Evolutionary conservation across 2,329 filamentous ascomycete species (phyloP), one percentile per base, ranked within the genome.

Genomic region (Phoma sp.): DNA sequence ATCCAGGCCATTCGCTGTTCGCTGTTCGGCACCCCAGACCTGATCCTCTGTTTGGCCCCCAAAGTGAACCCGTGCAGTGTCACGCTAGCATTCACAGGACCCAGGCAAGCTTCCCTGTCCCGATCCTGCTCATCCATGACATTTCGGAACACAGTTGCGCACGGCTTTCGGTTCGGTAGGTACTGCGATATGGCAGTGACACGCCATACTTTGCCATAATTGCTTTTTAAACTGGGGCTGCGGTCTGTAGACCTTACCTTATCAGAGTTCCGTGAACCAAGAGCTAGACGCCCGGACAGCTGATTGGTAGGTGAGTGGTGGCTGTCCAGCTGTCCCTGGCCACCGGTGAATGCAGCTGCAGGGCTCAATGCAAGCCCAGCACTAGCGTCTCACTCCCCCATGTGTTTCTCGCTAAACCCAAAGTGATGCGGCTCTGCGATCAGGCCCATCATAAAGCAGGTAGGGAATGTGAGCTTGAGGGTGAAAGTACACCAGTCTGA

Each of bases 351-450:
- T 48, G 56, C 42, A 49, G 14, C 28, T 55, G 46, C 52, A 53
- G 21, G 47, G 45, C 37, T 38, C 23, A 40, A 45, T 49, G 46
- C 51, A 54, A 54, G 51, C 39, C 36, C 14, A 45, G 17, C 28
- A 33, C 34, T 54, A 40, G 45, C 28, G 7, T 20, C 32, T 53
- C 30, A 30, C 25, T 29, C 38, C 34, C 18, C 30, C 46, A 53
- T 52, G 54, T 28, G 63, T 64, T 57, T 48, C 55, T 53, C 45
- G 47, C 40, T 42, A 43, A 42, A 17, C 50, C 25, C 38, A 17
- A 42, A 21, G 9, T 28, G 17, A 70, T 74, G 72, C 68, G 72
- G 72, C 72, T 74, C 72, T 74, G 72, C 71, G 53, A 64, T 20
- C 23, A 21, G 15, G 47, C 50, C 48, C 30, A 62, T 54, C 67